A percentile compares a stretch with the other conserved stretches of the same genome.
Evolutionary conservation across 2,329 filamentous ascomycete genomes (phyloP).

Genomic region (Monilinia vaccinii-corymbosi): DNA sequence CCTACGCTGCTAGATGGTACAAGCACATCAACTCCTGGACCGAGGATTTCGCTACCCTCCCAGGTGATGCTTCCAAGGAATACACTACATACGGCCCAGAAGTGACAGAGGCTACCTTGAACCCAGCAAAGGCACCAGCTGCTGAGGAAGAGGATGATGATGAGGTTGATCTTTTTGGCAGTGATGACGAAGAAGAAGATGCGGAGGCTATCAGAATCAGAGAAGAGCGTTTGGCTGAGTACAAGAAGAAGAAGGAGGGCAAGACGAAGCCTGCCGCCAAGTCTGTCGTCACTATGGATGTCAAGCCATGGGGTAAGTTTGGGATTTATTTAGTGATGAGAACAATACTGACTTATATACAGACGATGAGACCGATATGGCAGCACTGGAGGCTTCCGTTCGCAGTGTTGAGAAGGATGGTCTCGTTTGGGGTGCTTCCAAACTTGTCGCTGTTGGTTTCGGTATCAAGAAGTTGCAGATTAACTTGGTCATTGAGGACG

Average conservation of each 20-base stretch:
- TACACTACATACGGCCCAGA: slow-evolving; percentile 91
- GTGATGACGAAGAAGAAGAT: slow-evolving; percentile 90
- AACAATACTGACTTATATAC: slow-evolving; percentile 18
- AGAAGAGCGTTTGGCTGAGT: slow-evolving; percentile 85
- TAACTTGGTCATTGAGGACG: slow-evolving; percentile 94
- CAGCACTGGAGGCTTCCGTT: slow-evolving; percentile 68
- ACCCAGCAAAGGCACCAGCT: slow-evolving; percentile 75
- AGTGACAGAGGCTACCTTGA: slow-evolving; percentile 63
- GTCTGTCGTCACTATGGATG: slow-evolving; percentile 89
- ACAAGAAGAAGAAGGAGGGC: slow-evolving; percentile 92
- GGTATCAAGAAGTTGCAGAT: slow-evolving; percentile 99
- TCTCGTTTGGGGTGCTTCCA: slow-evolving; percentile 89
- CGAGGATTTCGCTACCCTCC: slow-evolving; percentile 82
- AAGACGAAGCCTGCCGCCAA: slow-evolving; percentile 91
- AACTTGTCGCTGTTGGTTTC: slow-evolving; percentile 84
- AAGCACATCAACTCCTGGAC: slow-evolving; percentile 94
- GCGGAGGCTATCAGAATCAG: slow-evolving; percentile 74
- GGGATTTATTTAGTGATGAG: not conserved
- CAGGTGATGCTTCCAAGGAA: slow-evolving; percentile 82
- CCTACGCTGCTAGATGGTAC: slow-evolving; percentile 94
- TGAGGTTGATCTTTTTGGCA: slow-evolving; percentile 88
- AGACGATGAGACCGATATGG: slow-evolving; percentile 94
- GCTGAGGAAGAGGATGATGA: slow-evolving; percentile 70
- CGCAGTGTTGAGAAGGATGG: slow-evolving; percentile 83
- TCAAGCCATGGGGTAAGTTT: slow-evolving; percentile 92